Evolutionary conservation across 2,329 filamentous ascomycete genomes (phyloP).

Genomic region (Ustulina deusta): DNA sequence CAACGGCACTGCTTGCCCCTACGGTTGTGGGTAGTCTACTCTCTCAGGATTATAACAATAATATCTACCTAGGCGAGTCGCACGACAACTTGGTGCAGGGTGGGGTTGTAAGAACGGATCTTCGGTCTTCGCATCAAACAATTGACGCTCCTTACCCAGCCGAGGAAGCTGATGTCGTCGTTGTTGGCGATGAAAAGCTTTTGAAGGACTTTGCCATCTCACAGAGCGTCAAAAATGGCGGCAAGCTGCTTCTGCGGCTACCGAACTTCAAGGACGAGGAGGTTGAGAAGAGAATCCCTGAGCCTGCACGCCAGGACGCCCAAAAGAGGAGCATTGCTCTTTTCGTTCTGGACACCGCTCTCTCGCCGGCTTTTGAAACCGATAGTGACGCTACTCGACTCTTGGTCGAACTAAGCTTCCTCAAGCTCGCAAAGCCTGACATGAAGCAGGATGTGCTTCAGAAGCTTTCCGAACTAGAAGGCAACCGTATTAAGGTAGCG

Average conservation of each 20-base stretch:
- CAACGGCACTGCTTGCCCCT: slow-evolving; percentile 73
- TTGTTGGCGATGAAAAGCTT: slow-evolving; percentile 83
- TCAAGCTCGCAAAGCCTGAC: slow-evolving; percentile 79
- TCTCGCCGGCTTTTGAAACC: slow-evolving; percentile 75
- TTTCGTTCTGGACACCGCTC: slow-evolving; percentile 78
- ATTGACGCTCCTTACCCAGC: slow-evolving; percentile 88
- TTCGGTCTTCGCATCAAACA: slow-evolving; percentile 84
- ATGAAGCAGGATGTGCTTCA: slow-evolving; percentile 70
- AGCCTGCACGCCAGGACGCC: slow-evolving; percentile 76
- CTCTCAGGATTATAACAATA: slow-evolving; percentile 78
- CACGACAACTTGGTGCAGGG: slow-evolving; percentile 77
- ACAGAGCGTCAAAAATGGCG: slow-evolving; percentile 75
- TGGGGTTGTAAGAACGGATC: slow-evolving; percentile 84
- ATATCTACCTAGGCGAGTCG: slow-evolving; percentile 71
- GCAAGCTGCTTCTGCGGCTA: slow-evolving; percentile 80
- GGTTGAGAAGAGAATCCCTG: slow-evolving; percentile 85
- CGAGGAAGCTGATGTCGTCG: slow-evolving; percentile 80
- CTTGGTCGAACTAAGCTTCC: slow-evolving; percentile 83
- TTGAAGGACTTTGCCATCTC: slow-evolving; percentile 82
- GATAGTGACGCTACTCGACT: slow-evolving; percentile 71
- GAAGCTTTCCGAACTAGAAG: slow-evolving; percentile 73
- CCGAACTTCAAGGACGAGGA: slow-evolving; percentile 88
- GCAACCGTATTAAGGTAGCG: slow-evolving; percentile 61
- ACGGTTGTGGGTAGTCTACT: slow-evolving; percentile 67
- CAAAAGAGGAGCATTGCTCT: slow-evolving; percentile 77